phyloP scores from a whole-genome alignment of 192 early-diverging fungal species.

The Chytriomyces sp. region DNA sequence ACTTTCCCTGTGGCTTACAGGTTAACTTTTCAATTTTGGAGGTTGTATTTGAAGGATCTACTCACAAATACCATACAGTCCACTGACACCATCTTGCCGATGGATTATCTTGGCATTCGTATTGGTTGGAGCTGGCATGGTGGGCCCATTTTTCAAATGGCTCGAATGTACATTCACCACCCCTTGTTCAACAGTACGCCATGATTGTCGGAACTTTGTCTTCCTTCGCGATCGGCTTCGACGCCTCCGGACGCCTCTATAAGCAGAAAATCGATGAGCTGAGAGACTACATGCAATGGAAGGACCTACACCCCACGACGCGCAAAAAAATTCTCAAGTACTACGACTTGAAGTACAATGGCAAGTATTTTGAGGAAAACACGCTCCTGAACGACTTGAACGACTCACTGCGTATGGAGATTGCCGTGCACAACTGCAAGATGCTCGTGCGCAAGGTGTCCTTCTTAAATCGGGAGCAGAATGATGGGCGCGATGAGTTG shows the following conservation, averaged over 20 bases:
- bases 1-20: background rate
- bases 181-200: background rate
- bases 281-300: conserved; percentile 44
- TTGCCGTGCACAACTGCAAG: conserved; percentile 51
- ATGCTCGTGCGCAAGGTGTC: conserved; percentile 48
- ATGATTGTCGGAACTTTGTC: background rate
- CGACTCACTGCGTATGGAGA: conserved; percentile 47
- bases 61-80: background rate
- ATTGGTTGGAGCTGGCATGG: background rate
- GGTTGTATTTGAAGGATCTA: background rate
- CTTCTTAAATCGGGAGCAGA: conserved; percentile 42
- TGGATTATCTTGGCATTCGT: conserved; percentile 10
- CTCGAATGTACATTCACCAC: background rate
- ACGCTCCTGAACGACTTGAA: conserved; percentile 47
- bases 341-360: conserved; percentile 37
- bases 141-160: background rate
- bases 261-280: conserved; percentile 47
- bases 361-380: conserved; percentile 36
- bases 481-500: conserved; percentile 47
- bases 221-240: background rate
- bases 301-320: conserved; percentile 5
- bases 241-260: conserved; percentile 18
- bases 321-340: conserved; percentile 33
- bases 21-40: background rate
- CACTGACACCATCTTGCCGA: conserved; percentile 1